A percentile compares a stretch with the other conserved stretches of the same genome.
Evolutionary conservation across 1,284 basidiomycete genomes (phyloP).

Genomic region (Phellopilus nigrolimitatus): DNA sequence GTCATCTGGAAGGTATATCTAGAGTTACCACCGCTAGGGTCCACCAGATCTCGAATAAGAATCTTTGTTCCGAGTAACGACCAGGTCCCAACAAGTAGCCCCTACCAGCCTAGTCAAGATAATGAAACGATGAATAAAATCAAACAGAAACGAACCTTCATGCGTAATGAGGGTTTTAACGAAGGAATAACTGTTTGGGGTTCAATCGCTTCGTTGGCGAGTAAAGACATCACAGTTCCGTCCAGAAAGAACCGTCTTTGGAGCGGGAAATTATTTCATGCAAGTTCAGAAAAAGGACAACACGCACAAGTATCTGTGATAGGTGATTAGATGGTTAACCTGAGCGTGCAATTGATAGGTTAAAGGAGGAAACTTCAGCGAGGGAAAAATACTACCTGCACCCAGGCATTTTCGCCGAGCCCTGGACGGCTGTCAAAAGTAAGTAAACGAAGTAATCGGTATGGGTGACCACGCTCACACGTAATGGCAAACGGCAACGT

Average conservation of each 20-base stretch:
- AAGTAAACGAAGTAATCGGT: conserved; percentile 13
- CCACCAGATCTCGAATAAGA: conserved; percentile 57
- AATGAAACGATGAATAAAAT: background rate
- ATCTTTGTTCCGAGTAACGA: conserved; percentile 53
- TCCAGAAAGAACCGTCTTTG: conserved; percentile 84
- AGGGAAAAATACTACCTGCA: conserved; percentile 54
- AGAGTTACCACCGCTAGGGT: conserved; percentile 39
- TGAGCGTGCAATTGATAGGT: conserved; percentile 26
- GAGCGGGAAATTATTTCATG: background rate
- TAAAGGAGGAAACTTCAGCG: conserved; percentile 6
- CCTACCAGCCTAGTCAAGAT: conserved; percentile 45
- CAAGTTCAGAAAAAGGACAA: background rate
- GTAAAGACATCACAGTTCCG: conserved; percentile 80
- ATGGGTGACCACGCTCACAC: conserved; percentile 42
- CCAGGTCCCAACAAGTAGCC: conserved; percentile 68
- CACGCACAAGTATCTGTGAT: conserved; percentile 77
- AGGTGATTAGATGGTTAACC: conserved; percentile 73
- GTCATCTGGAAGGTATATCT: conserved; percentile 87
- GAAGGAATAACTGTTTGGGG: conserved; percentile 76
- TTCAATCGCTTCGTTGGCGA: conserved; percentile 74
- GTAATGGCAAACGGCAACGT: conserved; percentile 88
- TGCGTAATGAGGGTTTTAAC: conserved; percentile 70
- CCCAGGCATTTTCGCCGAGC: conserved; percentile 77
- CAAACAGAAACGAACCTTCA: conserved; percentile 53
- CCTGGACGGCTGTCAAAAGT: conserved; percentile 57